These are phyloP conservation scores for Infundibulicybe gibba DNA, from an alignment of 768 basidiomycete genomes.

Conservation along the genomic window DNA sequence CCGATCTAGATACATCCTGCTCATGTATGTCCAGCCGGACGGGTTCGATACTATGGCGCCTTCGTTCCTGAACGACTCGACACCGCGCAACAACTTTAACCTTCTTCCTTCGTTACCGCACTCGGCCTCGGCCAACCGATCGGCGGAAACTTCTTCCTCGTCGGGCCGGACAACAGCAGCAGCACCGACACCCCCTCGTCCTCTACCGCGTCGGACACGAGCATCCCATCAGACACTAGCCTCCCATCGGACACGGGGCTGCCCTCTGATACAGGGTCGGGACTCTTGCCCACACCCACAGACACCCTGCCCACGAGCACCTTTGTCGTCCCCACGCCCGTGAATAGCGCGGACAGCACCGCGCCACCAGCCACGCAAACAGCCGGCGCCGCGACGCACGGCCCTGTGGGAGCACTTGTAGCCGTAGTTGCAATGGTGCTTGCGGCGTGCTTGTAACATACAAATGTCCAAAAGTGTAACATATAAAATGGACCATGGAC, in stretches of 20 bases:
- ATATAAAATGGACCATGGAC: too few species aligned
- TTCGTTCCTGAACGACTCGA: conserved; percentile 27
- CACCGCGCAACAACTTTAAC: conserved; percentile 34
- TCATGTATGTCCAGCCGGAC: conserved; percentile 29
- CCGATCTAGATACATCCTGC: conserved; percentile 27
- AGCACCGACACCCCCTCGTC: conserved; percentile 7
- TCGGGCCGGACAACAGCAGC: conserved; percentile 24
- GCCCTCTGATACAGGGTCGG: too few species aligned
- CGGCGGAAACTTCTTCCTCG: conserved; percentile 41
- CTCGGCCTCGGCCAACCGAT: conserved; percentile 30
- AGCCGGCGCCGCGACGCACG: too few species aligned
- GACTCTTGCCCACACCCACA: too few species aligned
- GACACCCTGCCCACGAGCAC: too few species aligned
- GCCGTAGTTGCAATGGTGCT: too few species aligned
- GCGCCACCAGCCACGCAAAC: too few species aligned
- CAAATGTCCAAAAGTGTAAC: too few species aligned
- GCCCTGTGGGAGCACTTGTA: too few species aligned
- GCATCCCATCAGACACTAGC: neutral
- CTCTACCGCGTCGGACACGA: conserved; percentile 4
- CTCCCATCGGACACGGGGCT: neutral
- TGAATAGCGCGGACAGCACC: too few species aligned
- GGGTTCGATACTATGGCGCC: conserved; percentile 24
- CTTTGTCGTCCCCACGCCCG: too few species aligned
- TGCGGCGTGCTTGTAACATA: too few species aligned
- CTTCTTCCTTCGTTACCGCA: conserved; percentile 28